phyloP scores from a whole-genome alignment of 1,139 yeast genomes.

The Pichia sp. region DNA sequence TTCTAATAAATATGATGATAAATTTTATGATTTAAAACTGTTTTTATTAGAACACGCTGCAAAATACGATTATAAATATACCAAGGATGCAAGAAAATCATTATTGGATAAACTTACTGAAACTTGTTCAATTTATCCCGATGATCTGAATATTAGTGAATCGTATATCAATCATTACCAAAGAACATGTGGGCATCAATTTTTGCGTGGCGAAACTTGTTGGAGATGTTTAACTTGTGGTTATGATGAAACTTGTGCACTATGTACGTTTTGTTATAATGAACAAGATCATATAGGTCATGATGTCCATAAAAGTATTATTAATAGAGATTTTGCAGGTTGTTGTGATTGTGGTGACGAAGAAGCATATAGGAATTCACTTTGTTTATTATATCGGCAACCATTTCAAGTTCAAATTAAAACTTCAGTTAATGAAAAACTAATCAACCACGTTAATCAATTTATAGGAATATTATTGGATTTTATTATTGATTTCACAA shows the following conservation, averaged over 20 bases:
- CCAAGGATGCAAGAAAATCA: constrained; percentile 32
- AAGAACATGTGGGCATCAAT: constrained; percentile 71
- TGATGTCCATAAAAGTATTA: constrained; percentile 63
- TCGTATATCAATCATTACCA: constrained; percentile 48
- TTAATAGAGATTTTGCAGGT: constrained; percentile 81
- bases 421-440: constrained; percentile 32
- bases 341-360: constrained; percentile 68
- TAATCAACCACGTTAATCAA: constrained; percentile 32
- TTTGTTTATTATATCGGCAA: constrained; percentile 32
- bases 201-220: constrained; percentile 80
- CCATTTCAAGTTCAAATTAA: neutral
- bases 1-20: neutral
- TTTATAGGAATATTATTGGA: constrained; percentile 60
- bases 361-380: constrained; percentile 46
- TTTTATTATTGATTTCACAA: constrained; percentile 67
- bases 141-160: constrained; percentile 22
- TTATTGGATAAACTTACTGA: constrained; percentile 45
- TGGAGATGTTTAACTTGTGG: constrained; percentile 81
- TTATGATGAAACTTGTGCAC: constrained; percentile 77
- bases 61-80: constrained; percentile 33
- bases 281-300: constrained; percentile 71
- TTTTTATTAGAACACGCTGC: constrained; percentile 22
- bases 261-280: constrained; percentile 74
- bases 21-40: neutral
- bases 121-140: constrained; percentile 18